phyloP scores from a whole-genome alignment of 257 asterid genomes.

The Plantago major region DNA sequence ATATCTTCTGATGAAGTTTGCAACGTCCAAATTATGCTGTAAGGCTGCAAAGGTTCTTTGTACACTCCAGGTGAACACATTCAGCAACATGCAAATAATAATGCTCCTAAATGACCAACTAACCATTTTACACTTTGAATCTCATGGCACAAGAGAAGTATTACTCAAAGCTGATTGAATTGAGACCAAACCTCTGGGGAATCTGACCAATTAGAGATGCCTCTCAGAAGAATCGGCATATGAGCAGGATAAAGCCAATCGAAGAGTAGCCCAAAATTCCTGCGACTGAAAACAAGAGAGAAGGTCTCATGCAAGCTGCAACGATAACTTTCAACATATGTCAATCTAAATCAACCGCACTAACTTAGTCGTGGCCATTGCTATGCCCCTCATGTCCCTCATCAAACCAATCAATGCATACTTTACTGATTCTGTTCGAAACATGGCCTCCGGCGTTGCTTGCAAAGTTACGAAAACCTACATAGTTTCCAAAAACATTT shows the following conservation, averaged over 20 bases:
- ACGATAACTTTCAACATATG: constrained; percentile 3
- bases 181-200: constrained; percentile 69
- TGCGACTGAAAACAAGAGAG: constrained; percentile 60
- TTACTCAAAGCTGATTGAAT: constrained; percentile 7
- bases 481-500: constrained; percentile 22
- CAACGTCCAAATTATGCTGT: no score
- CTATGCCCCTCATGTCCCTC: constrained; percentile 97
- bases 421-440: constrained; percentile 79
- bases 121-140: no score
- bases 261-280: constrained; percentile 83
- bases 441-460: constrained; percentile 75
- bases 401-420: constrained; percentile 87
- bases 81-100: no score
- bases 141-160: neutral
- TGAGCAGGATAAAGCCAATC: constrained; percentile 98
- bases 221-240: constrained; percentile 83
- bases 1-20: no score
- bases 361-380: constrained; percentile 93
- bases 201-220: constrained; percentile 93
- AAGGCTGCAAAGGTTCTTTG: no score
- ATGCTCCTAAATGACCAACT: no score
- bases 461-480: constrained; percentile 75
- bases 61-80: no score
- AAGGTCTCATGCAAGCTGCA: constrained; percentile 17
- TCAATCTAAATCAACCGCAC: constrained; percentile 20